Conservation (phyloP, 805 yeast genomes). For the Lipomyces sp. region DNA sequence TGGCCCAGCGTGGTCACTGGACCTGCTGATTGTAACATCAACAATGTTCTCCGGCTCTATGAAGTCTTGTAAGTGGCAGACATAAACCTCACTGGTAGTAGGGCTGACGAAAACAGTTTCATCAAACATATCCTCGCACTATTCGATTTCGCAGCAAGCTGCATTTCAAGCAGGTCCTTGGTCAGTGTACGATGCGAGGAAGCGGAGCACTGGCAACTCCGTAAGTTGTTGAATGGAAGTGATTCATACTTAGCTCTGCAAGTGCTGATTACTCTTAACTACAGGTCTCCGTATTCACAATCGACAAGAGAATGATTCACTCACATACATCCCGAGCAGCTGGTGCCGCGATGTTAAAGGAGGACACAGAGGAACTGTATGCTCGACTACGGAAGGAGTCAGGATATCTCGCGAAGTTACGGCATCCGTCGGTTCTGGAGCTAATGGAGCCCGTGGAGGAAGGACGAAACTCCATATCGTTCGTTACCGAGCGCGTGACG, state of each 20-base stretch:
- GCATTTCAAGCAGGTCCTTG: slow-evolving; percentile 79
- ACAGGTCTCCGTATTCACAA: slow-evolving; percentile 79
- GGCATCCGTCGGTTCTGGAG: slow-evolving; percentile 86
- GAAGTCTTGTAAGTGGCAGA: slow-evolving; percentile 28
- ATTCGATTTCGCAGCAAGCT: slow-evolving; percentile 71
- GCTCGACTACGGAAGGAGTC: slow-evolving; percentile 71
- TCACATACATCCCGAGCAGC: slow-evolving; percentile 57
- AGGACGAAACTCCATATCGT: slow-evolving; percentile 72
- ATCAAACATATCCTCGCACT: slow-evolving; percentile 46
- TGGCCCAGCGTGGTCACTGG: slow-evolving; percentile 7
- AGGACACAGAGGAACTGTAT: slow-evolving; percentile 63
- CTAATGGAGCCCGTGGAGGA: slow-evolving; percentile 90
- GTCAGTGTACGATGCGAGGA: slow-evolving; percentile 84
- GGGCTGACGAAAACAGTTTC: slow-evolving; percentile 23
- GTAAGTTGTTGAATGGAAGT: slow-evolving; percentile 13
- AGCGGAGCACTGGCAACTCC: slow-evolving; percentile 58
- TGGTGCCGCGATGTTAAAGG: slow-evolving; percentile 54
- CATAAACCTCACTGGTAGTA: neutral
- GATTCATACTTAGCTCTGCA: too few species aligned
- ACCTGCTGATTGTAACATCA: neutral
- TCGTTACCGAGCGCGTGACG: slow-evolving; percentile 82
- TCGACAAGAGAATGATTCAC: slow-evolving; percentile 80
- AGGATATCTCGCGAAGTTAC: slow-evolving; percentile 71
- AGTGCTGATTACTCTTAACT: slow-evolving; percentile 19
- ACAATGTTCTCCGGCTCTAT: slow-evolving; percentile 33